A percentile compares a stretch with the other conserved stretches of the same genome.
Evolutionary conservation across 805 yeast genomes (phyloP).

Genomic region (Vanderwaltozyma yarrowii): DNA sequence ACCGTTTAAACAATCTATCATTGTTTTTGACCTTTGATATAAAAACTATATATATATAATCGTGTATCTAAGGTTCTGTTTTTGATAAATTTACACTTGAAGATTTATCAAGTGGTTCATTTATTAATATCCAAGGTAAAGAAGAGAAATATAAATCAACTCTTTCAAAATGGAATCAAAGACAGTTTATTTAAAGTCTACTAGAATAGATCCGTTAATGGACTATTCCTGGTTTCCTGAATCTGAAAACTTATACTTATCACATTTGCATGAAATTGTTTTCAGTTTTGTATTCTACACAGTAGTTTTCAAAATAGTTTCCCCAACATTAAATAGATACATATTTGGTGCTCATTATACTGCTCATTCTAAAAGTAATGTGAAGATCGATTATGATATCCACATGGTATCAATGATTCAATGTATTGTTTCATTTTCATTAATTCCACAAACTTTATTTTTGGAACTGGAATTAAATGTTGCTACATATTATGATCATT

Average conservation of each 20-base stretch:
- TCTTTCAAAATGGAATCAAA: background rate
- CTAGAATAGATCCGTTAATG: slow-evolving; percentile 3
- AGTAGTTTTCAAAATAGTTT: slow-evolving; percentile 34
- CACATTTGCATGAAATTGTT: slow-evolving; percentile 67
- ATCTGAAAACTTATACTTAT: slow-evolving; percentile 33
- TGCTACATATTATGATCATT: slow-evolving; percentile 60
- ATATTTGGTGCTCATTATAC: slow-evolving; percentile 48
- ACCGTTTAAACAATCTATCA: too few relatives aligned
- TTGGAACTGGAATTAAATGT: slow-evolving; percentile 36
- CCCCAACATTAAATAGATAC: slow-evolving; percentile 41
- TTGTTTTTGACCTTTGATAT: too few relatives aligned
- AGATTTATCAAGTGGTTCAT: too few relatives aligned
- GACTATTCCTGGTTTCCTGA: slow-evolving; percentile 10
- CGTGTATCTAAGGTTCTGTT: too few relatives aligned
- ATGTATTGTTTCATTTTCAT: slow-evolving; percentile 49
- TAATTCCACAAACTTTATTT: slow-evolving; percentile 54
- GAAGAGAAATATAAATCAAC: background rate
- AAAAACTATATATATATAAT: too few relatives aligned
- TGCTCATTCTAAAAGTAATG: slow-evolving; percentile 31
- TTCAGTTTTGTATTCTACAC: slow-evolving; percentile 54
- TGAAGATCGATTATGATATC: slow-evolving; percentile 68
- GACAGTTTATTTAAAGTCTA: background rate
- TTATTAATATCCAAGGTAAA: too few relatives aligned
- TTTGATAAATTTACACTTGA: too few relatives aligned
- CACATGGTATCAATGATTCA: slow-evolving; percentile 84